A percentile compares a stretch with the other conserved stretches of the same genome.
These are phyloP conservation scores for Schwanniomyces yamadae DNA, from an alignment of 805 yeast species.

Conservation along the genomic window DNA sequence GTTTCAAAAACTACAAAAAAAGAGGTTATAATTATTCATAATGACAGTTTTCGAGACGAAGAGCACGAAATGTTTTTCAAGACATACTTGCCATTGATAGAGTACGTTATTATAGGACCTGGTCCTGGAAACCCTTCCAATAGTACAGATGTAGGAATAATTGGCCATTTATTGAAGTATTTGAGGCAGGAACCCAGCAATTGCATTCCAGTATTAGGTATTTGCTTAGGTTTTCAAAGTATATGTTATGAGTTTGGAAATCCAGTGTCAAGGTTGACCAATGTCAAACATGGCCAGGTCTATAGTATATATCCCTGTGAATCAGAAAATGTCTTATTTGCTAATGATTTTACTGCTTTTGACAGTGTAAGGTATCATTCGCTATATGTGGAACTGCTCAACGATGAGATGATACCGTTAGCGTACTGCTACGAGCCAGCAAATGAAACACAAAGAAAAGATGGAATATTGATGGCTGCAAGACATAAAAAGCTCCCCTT, in stretches of 20 bases:
- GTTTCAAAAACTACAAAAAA: constrained; percentile 52
- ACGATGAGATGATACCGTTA: constrained; percentile 49
- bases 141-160: constrained; percentile 67
- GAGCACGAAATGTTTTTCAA: constrained; percentile 36
- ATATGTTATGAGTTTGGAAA: constrained; percentile 66
- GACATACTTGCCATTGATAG: constrained; percentile 50
- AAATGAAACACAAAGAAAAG: constrained; percentile 17
- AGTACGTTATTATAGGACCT: constrained; percentile 86
- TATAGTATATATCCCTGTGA: constrained; percentile 44
- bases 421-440: constrained; percentile 55
- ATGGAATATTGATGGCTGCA: constrained; percentile 73
- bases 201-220: constrained; percentile 73
- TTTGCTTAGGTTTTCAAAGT: constrained; percentile 91
- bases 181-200: constrained; percentile 11
- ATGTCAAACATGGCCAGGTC: constrained; percentile 85
- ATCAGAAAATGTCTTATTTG: background rate
- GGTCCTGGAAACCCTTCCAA: constrained; percentile 91
- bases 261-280: constrained; percentile 47
- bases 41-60: constrained; percentile 48
- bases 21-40: constrained; percentile 58
- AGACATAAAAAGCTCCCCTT: constrained; percentile 61
- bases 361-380: constrained; percentile 90
- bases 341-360: constrained; percentile 39
- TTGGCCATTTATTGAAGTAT: constrained; percentile 52
- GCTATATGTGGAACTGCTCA: constrained; percentile 47